phyloP scores from a whole-genome alignment of 2,329 filamentous ascomycete genomes.

The Botrytis porri region DNA sequence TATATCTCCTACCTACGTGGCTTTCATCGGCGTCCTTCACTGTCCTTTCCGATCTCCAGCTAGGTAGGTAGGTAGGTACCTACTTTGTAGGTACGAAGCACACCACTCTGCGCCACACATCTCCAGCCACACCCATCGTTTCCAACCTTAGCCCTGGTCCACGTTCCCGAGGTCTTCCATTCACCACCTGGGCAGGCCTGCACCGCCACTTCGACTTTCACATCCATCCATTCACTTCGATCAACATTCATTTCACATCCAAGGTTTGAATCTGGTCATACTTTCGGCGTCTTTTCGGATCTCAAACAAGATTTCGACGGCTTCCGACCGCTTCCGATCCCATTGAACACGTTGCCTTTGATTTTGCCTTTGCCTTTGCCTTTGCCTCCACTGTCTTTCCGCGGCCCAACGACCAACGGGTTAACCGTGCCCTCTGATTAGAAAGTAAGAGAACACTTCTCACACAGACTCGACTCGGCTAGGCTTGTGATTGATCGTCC shows the following conservation, averaged over 20 bases:
- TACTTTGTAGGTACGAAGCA: too few species aligned
- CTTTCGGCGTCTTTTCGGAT: background rate
- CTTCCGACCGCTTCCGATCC: background rate
- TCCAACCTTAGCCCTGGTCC: too few species aligned
- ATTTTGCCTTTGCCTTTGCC: background rate
- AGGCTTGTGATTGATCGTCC: constrained; percentile 2
- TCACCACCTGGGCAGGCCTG: too few species aligned
- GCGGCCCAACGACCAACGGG: background rate
- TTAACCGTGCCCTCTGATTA: background rate
- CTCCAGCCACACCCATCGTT: background rate
- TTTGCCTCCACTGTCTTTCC: background rate
- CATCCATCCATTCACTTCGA: background rate
- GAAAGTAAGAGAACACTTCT: constrained; percentile 1
- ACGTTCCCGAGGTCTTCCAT: too few species aligned
- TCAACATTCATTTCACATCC: background rate
- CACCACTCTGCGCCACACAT: background rate
- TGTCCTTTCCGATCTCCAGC: background rate
- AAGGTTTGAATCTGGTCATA: background rate
- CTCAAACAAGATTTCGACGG: background rate
- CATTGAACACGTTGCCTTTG: background rate
- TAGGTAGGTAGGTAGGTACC: too few species aligned
- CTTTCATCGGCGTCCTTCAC: background rate
- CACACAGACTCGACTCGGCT: background rate
- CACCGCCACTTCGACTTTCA: too few species aligned
- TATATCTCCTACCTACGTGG: too few species aligned